Percentiles rank a stretch among this genome's conserved stretches.
Evolutionary conservation across 83 land plant species (phyloP).

Genomic region (Thuja plicata): DNA sequence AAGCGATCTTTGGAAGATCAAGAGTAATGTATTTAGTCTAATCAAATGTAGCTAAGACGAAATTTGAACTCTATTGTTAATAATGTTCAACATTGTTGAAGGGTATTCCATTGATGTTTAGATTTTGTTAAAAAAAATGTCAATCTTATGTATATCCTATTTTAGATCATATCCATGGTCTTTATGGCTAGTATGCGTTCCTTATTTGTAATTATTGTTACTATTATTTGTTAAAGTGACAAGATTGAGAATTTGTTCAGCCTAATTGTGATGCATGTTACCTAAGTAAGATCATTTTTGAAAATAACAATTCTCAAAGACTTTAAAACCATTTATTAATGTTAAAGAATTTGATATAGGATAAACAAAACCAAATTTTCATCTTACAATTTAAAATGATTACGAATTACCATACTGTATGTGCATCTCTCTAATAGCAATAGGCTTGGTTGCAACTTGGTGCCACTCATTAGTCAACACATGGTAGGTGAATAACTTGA

Average conservation of each 20-base stretch:
- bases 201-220: background rate
- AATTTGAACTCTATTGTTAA: constrained; percentile 12
- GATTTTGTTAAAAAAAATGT: background rate
- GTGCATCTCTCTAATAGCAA: background rate
- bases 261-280: background rate
- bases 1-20: constrained; percentile 83
- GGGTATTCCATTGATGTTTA: background rate
- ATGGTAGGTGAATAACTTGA: background rate
- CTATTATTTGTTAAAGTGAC: background rate
- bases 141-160: background rate
- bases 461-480: background rate
- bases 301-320: background rate
- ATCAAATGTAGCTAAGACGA: background rate
- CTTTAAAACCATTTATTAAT: background rate
- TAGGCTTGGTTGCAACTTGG: background rate
- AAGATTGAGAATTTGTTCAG: background rate
- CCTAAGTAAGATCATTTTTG: background rate
- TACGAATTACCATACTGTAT: background rate
- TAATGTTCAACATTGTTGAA: background rate
- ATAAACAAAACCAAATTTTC: background rate
- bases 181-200: background rate
- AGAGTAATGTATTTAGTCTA: constrained; percentile 17
- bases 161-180: background rate
- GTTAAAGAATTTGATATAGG: background rate
- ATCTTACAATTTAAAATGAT: background rate